These are phyloP conservation scores for Penicillium longicatenatum DNA, from an alignment of 495 filamentous ascomycete genomes.

Conservation along the genomic window DNA sequence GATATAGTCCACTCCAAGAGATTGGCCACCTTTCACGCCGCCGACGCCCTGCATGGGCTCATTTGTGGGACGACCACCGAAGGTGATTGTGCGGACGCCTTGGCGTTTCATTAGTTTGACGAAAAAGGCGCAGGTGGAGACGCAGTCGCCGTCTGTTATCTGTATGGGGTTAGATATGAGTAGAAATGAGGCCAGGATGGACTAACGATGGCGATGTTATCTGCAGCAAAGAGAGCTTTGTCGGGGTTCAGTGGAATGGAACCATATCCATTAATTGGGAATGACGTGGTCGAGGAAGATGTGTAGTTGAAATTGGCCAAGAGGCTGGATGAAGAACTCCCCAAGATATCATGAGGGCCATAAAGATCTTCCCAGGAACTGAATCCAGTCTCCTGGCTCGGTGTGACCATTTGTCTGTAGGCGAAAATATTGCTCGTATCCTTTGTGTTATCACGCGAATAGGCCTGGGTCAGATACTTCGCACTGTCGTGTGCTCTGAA, in stretches of 20 bases:
- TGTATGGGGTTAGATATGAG: constrained; percentile 12
- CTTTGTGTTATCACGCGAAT: constrained; percentile 14
- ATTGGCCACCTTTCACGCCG: constrained; percentile 55
- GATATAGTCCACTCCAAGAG: constrained; percentile 25
- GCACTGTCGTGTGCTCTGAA: constrained; percentile 45
- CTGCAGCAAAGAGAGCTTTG: constrained; percentile 43
- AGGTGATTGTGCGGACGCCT: constrained; percentile 59
- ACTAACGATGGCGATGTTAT: constrained; percentile 52
- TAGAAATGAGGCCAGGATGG: background rate
- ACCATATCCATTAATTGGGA: constrained; percentile 45
- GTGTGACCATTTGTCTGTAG: constrained; percentile 22
- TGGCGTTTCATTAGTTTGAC: constrained; percentile 55
- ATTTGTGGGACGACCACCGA: constrained; percentile 60
- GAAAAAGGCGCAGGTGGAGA: constrained; percentile 65
- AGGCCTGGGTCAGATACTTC: constrained; percentile 44
- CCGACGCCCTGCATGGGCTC: constrained; percentile 66
- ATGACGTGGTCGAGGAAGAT: constrained; percentile 34
- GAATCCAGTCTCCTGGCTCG: constrained; percentile 40
- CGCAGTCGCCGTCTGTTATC: constrained; percentile 63
- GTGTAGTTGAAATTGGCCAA: constrained; percentile 52
- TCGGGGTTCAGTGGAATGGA: constrained; percentile 28
- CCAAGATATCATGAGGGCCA: constrained; percentile 44
- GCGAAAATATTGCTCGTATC: constrained; percentile 24
- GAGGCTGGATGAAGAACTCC: constrained; percentile 47
- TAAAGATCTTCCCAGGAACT: constrained; percentile 56